Percentiles rank a stretch among this genome's conserved stretches.
These are phyloP conservation scores for Botryotinia calthae DNA, from an alignment of 2,329 filamentous ascomycete genomes.

Conservation along the genomic window DNA sequence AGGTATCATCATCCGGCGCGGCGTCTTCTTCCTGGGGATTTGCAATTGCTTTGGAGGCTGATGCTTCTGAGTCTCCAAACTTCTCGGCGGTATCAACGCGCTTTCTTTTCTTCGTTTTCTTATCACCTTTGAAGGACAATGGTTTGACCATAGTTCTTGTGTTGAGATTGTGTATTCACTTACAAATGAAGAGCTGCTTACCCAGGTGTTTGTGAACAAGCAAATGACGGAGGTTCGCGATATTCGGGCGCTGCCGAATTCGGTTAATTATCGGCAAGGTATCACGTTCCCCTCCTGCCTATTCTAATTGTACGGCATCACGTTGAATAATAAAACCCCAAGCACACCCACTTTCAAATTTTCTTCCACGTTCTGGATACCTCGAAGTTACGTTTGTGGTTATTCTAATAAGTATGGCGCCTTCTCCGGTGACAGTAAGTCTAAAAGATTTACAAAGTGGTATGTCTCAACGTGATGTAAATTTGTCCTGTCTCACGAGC, in stretches of 20 bases:
- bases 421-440: constrained; percentile 50
- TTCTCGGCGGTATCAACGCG: constrained; percentile 52
- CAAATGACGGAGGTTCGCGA: constrained; percentile 11
- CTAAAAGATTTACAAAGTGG: constrained; percentile 59
- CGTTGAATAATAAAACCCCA: background rate
- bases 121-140: constrained; percentile 94
- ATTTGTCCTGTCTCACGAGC: background rate
- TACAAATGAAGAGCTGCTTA: constrained; percentile 6
- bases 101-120: constrained; percentile 91
- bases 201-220: constrained; percentile 5
- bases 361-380: background rate
- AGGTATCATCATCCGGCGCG: constrained; percentile 69
- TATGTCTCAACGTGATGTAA: constrained; percentile 38
- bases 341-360: background rate
- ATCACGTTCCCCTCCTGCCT: background rate
- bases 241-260: constrained; percentile 10
- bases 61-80: constrained; percentile 37
- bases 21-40: constrained; percentile 28
- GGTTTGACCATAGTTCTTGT: constrained; percentile 73
- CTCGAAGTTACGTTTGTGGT: background rate
- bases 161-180: constrained; percentile 2
- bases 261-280: constrained; percentile 12
- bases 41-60: constrained; percentile 30
- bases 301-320: background rate
- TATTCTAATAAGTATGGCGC: constrained; percentile 27